These are phyloP conservation scores for Suhomyces guaymorum DNA, from an alignment of 1,139 yeast genomes.

Conservation along the genomic window DNA sequence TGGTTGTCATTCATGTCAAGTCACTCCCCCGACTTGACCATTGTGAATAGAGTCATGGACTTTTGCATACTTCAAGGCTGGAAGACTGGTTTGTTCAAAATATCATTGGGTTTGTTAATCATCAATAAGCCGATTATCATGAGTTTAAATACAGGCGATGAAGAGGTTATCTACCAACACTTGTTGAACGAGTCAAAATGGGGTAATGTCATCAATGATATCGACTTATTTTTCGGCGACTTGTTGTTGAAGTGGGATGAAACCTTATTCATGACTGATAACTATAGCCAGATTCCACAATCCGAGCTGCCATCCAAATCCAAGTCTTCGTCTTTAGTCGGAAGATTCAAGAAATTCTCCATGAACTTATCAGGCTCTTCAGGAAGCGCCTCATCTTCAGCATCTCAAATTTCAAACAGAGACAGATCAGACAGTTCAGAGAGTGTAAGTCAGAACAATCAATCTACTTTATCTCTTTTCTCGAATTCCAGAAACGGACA, in stretches of 20 bases:
- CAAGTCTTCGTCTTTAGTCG: slow-evolving; percentile 15
- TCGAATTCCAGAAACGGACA: slow-evolving; percentile 11
- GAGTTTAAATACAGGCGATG: slow-evolving; percentile 50
- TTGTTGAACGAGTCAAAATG: slow-evolving; percentile 57
- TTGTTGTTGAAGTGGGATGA: slow-evolving; percentile 41
- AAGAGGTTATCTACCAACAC: slow-evolving; percentile 63
- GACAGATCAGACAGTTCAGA: slow-evolving; percentile 17
- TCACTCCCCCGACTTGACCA: slow-evolving; percentile 55
- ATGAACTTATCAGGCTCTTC: slow-evolving; percentile 14
- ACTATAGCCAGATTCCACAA: background rate
- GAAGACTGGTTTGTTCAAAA: slow-evolving; percentile 60
- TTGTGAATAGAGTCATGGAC: slow-evolving; percentile 57
- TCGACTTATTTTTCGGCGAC: slow-evolving; percentile 46
- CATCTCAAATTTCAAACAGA: slow-evolving; percentile 12
- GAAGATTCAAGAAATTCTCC: slow-evolving; percentile 19
- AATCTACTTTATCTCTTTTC: slow-evolving; percentile 26
- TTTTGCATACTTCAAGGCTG: slow-evolving; percentile 64
- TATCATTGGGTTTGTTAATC: slow-evolving; percentile 56
- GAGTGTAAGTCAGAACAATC: slow-evolving; percentile 13
- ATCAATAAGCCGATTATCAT: slow-evolving; percentile 54
- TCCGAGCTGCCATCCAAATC: slow-evolving; percentile 6
- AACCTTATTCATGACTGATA: slow-evolving; percentile 23
- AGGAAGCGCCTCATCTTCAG: slow-evolving; percentile 8
- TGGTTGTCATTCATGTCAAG: slow-evolving; percentile 65
- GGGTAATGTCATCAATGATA: slow-evolving; percentile 52